These are phyloP conservation scores for Diaporthe aspalathi DNA, from an alignment of 2,329 filamentous ascomycete genomes.

Conservation along the genomic window DNA sequence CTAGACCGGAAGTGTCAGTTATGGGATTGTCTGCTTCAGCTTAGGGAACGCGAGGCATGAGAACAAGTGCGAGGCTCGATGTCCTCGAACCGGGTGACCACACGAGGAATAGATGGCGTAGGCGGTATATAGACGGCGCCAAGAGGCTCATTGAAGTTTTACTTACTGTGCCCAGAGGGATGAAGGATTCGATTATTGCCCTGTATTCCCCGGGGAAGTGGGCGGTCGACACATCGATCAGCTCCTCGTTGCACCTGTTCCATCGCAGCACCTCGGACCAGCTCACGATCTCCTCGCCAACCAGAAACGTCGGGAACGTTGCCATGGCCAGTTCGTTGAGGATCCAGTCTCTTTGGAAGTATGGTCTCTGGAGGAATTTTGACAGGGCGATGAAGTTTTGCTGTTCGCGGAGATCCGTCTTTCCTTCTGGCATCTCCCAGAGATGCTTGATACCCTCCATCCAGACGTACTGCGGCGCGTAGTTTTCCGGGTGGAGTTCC, in stretches of 20 bases:
- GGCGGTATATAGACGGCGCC: not conserved
- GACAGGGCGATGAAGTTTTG: slow-evolving; percentile 43
- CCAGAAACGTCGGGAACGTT: slow-evolving; percentile 46
- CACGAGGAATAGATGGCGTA: not conserved
- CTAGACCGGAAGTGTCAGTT: not conserved
- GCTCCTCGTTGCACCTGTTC: slow-evolving; percentile 51
- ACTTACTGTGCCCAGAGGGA: slow-evolving; percentile 25
- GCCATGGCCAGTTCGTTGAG: slow-evolving; percentile 51
- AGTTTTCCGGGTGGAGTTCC: slow-evolving; percentile 49
- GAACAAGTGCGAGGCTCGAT: not conserved
- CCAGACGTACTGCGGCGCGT: slow-evolving; percentile 46
- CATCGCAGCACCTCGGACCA: slow-evolving; percentile 51
- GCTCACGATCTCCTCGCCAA: slow-evolving; percentile 51
- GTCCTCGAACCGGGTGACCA: no score
- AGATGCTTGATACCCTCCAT: slow-evolving; percentile 41
- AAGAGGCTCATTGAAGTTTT: not conserved
- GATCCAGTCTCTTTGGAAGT: slow-evolving; percentile 52
- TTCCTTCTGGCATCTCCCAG: slow-evolving; percentile 2
- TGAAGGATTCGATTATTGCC: not conserved
- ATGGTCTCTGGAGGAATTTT: slow-evolving; percentile 48
- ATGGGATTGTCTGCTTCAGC: not conserved
- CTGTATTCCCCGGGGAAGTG: slow-evolving; percentile 2
- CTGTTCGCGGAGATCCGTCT: not conserved
- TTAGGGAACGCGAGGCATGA: not conserved
- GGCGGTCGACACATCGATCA: slow-evolving; percentile 41